These are phyloP conservation scores for Jacaranda mimosifolia DNA, from an alignment of 257 asterid genomes.

Conservation along the genomic window DNA sequence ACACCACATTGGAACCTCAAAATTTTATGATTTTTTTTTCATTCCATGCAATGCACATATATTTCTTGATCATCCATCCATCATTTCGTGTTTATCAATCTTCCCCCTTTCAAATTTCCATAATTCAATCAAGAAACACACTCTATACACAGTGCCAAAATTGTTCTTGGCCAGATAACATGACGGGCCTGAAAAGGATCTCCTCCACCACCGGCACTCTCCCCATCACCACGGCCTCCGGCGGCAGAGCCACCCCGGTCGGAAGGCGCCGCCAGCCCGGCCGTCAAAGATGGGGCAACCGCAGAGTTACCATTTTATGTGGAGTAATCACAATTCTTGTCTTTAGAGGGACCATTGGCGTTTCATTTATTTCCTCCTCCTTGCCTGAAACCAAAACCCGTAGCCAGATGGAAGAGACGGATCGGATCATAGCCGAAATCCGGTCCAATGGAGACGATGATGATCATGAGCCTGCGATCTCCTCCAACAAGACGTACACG, in stretches of 20 bases:
- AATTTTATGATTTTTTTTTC: no score
- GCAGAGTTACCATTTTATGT: slow-evolving; percentile 49
- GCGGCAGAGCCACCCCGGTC: slow-evolving; percentile 29
- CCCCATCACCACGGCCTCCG: slow-evolving; percentile 45
- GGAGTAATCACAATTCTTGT: slow-evolving; percentile 55
- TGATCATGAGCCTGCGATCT: background rate
- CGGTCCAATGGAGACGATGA: slow-evolving; percentile 43
- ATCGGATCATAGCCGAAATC: slow-evolving; percentile 50
- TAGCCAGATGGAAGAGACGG: slow-evolving; percentile 32
- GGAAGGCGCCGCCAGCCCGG: slow-evolving; percentile 38
- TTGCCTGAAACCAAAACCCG: slow-evolving; percentile 26
- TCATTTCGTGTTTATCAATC: no score
- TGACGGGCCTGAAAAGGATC: slow-evolving; percentile 44
- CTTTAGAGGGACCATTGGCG: slow-evolving; percentile 58
- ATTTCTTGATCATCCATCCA: background rate
- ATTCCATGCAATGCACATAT: no score
- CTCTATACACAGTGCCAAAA: no score
- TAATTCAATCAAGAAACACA: slow-evolving; percentile 15
- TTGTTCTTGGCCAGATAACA: slow-evolving; percentile 2
- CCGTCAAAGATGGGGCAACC: slow-evolving; percentile 36
- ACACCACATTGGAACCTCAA: no score
- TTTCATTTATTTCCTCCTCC: slow-evolving; percentile 38
- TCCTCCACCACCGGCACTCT: slow-evolving; percentile 39
- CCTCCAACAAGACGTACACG: slow-evolving; percentile 33
- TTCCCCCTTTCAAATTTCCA: no score